Percentiles rank a stretch among this genome's conserved stretches.
Evolutionary conservation across 352 stramenopile species (phyloP).

Genomic region (Phytophthora aleatoria): DNA sequence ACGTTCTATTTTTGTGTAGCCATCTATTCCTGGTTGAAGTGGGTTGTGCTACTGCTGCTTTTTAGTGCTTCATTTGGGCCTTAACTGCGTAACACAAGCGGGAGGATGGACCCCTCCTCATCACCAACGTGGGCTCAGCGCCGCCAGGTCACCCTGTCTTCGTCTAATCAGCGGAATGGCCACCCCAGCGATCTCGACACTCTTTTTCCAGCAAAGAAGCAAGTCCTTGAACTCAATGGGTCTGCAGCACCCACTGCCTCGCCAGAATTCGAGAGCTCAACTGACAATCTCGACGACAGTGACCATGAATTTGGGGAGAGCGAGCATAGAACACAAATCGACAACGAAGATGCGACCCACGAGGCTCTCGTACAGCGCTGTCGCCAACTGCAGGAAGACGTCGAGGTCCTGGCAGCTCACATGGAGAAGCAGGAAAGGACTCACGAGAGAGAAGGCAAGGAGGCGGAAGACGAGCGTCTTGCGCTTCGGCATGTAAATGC

Average conservation of each 20-base stretch:
- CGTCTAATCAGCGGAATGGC: slow-evolving; percentile 28
- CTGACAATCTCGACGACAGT: slow-evolving; percentile 10
- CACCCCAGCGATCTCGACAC: not conserved
- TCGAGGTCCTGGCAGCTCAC: slow-evolving; percentile 61
- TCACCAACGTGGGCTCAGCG: slow-evolving; percentile 7
- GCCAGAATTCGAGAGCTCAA: slow-evolving; percentile 17
- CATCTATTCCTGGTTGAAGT: slow-evolving; percentile 26
- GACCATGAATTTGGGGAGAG: slow-evolving; percentile 18
- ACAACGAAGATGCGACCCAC: slow-evolving; percentile 16
- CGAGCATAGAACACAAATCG: slow-evolving; percentile 17
- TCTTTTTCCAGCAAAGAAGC: slow-evolving; percentile 7
- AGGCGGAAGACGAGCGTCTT: slow-evolving; percentile 27
- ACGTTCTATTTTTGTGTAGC: slow-evolving; percentile 32
- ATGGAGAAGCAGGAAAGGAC: slow-evolving; percentile 47
- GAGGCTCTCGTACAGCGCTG: slow-evolving; percentile 22
- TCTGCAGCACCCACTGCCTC: not conserved
- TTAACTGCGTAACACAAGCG: not conserved
- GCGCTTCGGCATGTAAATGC: slow-evolving; percentile 27
- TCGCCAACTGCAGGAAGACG: slow-evolving; percentile 57
- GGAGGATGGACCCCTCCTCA: slow-evolving; percentile 13
- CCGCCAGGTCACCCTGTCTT: not conserved
- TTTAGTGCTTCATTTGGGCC: too few species aligned
- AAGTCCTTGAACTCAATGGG: slow-evolving; percentile 1
- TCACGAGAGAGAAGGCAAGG: slow-evolving; percentile 32
- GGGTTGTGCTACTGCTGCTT: not conserved